A percentile compares a stretch with the other conserved stretches of the same genome.
These are phyloP conservation scores for Pachysolen tannophilus DNA, from an alignment of 805 yeast species.

Conservation along the genomic window DNA sequence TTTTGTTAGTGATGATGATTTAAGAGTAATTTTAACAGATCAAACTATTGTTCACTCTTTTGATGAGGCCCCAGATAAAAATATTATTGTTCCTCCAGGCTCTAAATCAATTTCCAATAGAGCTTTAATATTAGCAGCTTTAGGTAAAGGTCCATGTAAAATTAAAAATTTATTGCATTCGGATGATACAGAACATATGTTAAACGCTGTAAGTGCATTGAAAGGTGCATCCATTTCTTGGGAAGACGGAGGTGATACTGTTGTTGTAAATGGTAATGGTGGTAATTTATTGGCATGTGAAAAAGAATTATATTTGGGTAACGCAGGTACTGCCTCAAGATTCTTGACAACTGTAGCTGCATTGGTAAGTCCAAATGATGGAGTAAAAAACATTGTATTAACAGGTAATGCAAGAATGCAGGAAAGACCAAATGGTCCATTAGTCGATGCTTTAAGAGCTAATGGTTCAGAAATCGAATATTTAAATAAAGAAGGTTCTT, in stretches of 20 bases:
- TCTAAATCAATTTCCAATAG: constrained; percentile 96
- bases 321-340: constrained; percentile 97
- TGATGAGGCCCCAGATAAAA: constrained; percentile 25
- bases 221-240: constrained; percentile 76
- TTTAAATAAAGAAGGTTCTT: constrained; percentile 67
- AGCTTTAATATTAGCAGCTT: constrained; percentile 86
- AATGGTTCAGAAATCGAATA: constrained; percentile 77
- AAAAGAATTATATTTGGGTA: constrained; percentile 79
- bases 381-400: constrained; percentile 42
- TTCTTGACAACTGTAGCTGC: constrained; percentile 90
- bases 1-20: constrained; percentile 69
- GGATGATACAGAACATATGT: constrained; percentile 94
- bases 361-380: constrained; percentile 48
- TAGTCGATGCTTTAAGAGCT: constrained; percentile 79
- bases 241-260: constrained; percentile 87
- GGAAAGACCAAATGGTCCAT: constrained; percentile 93
- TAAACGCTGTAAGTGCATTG: constrained; percentile 71
- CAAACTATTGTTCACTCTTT: constrained; percentile 66
- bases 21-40: constrained; percentile 76
- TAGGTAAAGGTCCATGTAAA: constrained; percentile 78
- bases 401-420: constrained; percentile 98
- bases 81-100: constrained; percentile 80
- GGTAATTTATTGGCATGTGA: constrained; percentile 61
- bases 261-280: constrained; percentile 77
- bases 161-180: constrained; percentile 86